Evolutionary conservation across 2,329 filamentous ascomycete genomes (phyloP).

Genomic region (Harringtonia aguacate): DNA sequence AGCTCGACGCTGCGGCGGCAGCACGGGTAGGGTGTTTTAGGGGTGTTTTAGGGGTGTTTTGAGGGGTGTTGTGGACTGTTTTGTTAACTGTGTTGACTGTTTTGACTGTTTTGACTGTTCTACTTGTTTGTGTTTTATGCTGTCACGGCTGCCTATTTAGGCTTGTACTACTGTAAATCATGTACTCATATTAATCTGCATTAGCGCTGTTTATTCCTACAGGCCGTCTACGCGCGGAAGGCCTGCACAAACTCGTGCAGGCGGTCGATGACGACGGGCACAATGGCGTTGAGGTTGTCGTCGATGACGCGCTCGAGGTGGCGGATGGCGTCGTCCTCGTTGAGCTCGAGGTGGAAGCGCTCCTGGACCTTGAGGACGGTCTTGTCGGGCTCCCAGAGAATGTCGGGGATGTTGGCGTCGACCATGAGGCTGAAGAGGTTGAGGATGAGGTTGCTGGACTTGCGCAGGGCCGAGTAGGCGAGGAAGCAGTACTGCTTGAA

Average conservation of each 20-base stretch:
- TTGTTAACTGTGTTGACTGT: too few species aligned
- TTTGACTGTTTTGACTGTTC: too few species aligned
- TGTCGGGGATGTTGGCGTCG: constrained; percentile 93
- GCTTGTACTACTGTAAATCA: too few species aligned
- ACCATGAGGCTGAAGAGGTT: constrained; percentile 97
- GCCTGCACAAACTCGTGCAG: constrained; percentile 90
- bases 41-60: too few species aligned
- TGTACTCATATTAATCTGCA: too few species aligned
- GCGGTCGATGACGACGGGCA: constrained; percentile 89
- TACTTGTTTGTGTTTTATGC: too few species aligned
- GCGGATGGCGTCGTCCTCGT: constrained; percentile 82
- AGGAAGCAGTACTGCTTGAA: constrained; percentile 97
- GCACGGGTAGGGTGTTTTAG: not conserved
- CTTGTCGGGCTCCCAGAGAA: constrained; percentile 84
- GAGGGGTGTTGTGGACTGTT: too few species aligned
- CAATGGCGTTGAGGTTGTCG: constrained; percentile 79
- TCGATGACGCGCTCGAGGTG: constrained; percentile 85
- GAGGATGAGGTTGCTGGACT: constrained; percentile 81
- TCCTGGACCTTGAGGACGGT: constrained; percentile 93
- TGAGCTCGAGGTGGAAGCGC: constrained; percentile 82
- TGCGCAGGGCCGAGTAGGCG: constrained; percentile 82
- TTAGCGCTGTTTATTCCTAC: too few species aligned
- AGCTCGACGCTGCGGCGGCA: constrained; percentile 6
- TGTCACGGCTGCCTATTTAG: too few species aligned
- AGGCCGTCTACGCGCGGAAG: constrained; percentile 59